Conservation (phyloP, 129 eudicot genomes). For the Apium graveolens region DNA sequence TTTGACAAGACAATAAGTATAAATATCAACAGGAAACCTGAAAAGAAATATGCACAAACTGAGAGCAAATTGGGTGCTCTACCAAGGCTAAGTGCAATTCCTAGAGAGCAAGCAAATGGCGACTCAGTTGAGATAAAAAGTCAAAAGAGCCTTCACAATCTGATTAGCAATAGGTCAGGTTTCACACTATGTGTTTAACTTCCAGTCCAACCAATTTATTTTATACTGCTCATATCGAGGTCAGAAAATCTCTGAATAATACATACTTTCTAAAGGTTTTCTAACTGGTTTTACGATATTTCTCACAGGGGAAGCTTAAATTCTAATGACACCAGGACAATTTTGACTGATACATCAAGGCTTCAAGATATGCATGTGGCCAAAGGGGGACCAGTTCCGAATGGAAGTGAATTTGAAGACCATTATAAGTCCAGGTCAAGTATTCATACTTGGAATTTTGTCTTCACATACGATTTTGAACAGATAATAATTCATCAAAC, state of each 20-base stretch:
- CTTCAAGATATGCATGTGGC: not conserved
- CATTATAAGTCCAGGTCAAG: not conserved
- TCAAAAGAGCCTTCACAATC: not conserved
- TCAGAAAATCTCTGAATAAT: not conserved
- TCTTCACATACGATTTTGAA: not conserved
- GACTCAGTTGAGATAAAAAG: not conserved
- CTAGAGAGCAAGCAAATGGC: not conserved
- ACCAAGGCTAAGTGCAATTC: not conserved
- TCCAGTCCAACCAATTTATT: not conserved
- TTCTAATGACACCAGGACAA: not conserved
- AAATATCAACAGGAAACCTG: not conserved
- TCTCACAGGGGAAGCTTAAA: not conserved
- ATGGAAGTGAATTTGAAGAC: not conserved
- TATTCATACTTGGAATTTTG: not conserved
- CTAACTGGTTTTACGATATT: not conserved
- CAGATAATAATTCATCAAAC: not conserved
- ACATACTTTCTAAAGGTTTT: not conserved
- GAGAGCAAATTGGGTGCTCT: not conserved
- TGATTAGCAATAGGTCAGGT: not conserved
- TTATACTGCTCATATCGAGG: not conserved
- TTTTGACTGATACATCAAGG: not conserved
- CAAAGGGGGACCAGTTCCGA: not conserved
- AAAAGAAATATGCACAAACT: not conserved
- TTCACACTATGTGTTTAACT: not conserved
- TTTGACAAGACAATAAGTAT: slow-evolving; percentile 1